Evolutionary conservation across 371 early-diverging fungal species (phyloP).

Genomic region (Syncephalastrum monosporum): DNA sequence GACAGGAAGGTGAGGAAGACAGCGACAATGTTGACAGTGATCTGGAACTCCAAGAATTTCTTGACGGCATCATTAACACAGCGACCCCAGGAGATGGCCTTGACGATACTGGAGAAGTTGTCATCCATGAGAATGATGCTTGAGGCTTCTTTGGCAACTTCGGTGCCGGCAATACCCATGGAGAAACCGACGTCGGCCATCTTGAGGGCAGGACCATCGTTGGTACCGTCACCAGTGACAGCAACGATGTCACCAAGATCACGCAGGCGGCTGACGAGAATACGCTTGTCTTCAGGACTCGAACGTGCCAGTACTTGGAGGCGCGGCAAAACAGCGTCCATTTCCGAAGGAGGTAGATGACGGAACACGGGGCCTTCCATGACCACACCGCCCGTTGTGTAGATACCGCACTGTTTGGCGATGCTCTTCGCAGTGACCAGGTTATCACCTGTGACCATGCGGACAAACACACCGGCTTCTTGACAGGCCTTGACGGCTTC

Average conservation of each 20-base stretch:
- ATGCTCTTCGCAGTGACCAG: constrained; percentile 66
- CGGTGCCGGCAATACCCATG: constrained; percentile 82
- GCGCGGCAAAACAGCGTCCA: constrained; percentile 61
- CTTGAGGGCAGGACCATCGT: constrained; percentile 77
- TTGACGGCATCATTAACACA: constrained; percentile 75
- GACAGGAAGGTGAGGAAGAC: constrained; percentile 63
- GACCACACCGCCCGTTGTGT: constrained; percentile 56
- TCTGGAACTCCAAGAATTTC: constrained; percentile 78
- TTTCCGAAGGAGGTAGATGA: constrained; percentile 52
- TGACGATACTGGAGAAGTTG: constrained; percentile 72
- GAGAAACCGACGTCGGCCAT: constrained; percentile 76
- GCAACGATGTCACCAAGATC: constrained; percentile 68
- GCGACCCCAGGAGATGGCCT: constrained; percentile 76
- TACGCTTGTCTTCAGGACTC: constrained; percentile 70
- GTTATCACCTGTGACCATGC: constrained; percentile 86
- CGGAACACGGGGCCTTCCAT: constrained; percentile 74
- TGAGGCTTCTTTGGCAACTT: constrained; percentile 77
- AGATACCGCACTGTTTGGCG: constrained; percentile 69
- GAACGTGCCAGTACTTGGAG: constrained; percentile 74
- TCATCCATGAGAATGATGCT: constrained; percentile 78
- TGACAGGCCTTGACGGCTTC: constrained; percentile 65
- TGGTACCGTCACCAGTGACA: constrained; percentile 80
- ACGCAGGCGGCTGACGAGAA: constrained; percentile 63
- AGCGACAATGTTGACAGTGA: constrained; percentile 72
- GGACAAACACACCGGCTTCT: constrained; percentile 74